phyloP scores from a whole-genome alignment of 805 yeast species.

The Wickerhamomyces silvicola region DNA sequence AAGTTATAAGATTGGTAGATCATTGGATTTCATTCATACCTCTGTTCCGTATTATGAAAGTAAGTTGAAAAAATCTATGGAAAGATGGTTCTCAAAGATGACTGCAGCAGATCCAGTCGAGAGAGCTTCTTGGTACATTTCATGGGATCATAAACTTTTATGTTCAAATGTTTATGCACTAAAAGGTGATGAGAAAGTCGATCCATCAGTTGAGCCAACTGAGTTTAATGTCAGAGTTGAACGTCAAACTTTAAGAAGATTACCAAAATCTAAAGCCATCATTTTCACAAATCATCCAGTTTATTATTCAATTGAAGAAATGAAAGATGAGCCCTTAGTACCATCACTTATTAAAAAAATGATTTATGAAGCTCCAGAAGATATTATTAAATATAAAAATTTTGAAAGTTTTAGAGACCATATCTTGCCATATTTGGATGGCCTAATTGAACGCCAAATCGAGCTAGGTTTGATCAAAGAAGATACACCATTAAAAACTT shows the following conservation, averaged over 20 bases:
- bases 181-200: slow-evolving; percentile 37
- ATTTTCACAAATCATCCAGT: slow-evolving; percentile 73
- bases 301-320: slow-evolving; percentile 73
- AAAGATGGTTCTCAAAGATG: slow-evolving; percentile 62
- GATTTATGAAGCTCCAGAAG: slow-evolving; percentile 59
- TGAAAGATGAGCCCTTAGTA: slow-evolving; percentile 74
- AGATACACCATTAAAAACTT: slow-evolving; percentile 52
- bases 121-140: slow-evolving; percentile 67
- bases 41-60: slow-evolving; percentile 66
- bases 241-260: slow-evolving; percentile 62
- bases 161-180: slow-evolving; percentile 50
- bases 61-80: slow-evolving; percentile 64
- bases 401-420: slow-evolving; percentile 56
- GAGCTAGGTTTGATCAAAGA: slow-evolving; percentile 47
- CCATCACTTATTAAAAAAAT: slow-evolving; percentile 60
- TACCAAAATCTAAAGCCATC: slow-evolving; percentile 59
- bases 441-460: slow-evolving; percentile 49
- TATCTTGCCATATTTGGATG: slow-evolving; percentile 50
- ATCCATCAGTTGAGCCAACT: slow-evolving; percentile 37
- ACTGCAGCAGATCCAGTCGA: slow-evolving; percentile 58
- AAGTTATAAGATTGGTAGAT: slow-evolving; percentile 50
- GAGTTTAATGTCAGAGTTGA: slow-evolving; percentile 66
- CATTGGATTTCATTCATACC: slow-evolving; percentile 56
- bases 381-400: slow-evolving; percentile 57
- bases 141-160: slow-evolving; percentile 65